Percentiles rank a stretch among this genome's conserved stretches.
phyloP scores from a whole-genome alignment of 148 eudicot genomes.

The Silene latifolia region DNA sequence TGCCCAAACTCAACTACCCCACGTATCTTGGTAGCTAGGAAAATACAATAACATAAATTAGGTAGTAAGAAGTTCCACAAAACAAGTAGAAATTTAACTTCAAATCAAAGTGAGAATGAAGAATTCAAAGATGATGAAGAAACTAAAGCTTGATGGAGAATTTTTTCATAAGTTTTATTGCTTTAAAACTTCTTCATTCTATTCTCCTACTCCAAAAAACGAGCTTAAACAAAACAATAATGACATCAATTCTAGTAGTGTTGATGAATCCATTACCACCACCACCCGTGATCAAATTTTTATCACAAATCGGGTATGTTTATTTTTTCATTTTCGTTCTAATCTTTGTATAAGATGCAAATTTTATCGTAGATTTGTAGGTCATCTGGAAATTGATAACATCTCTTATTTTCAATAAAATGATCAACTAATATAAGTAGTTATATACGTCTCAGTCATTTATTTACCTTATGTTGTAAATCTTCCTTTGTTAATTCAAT shows the following conservation, averaged over 20 bases:
- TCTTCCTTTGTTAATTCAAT: too few species aligned
- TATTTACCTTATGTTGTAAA: too few species aligned
- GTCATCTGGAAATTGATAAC: too few species aligned
- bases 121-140: background rate
- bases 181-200: background rate
- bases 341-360: background rate
- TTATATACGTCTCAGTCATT: too few species aligned
- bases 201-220: background rate
- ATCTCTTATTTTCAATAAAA: too few species aligned
- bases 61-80: too few species aligned
- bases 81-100: too few species aligned
- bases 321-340: background rate
- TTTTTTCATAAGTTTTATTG: background rate
- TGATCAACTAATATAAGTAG: too few species aligned
- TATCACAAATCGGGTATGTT: conserved; percentile 5
- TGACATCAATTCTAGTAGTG: background rate
- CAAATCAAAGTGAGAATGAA: background rate
- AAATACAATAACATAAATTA: too few species aligned
- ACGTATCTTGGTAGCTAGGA: too few species aligned
- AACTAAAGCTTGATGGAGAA: background rate
- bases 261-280: background rate
- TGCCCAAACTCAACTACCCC: too few species aligned
- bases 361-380: too few species aligned
- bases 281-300: background rate
- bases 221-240: background rate